Evolutionary conservation across 1,139 yeast genomes (phyloP).

Genomic region (Trichomonascaceae sp.): DNA sequence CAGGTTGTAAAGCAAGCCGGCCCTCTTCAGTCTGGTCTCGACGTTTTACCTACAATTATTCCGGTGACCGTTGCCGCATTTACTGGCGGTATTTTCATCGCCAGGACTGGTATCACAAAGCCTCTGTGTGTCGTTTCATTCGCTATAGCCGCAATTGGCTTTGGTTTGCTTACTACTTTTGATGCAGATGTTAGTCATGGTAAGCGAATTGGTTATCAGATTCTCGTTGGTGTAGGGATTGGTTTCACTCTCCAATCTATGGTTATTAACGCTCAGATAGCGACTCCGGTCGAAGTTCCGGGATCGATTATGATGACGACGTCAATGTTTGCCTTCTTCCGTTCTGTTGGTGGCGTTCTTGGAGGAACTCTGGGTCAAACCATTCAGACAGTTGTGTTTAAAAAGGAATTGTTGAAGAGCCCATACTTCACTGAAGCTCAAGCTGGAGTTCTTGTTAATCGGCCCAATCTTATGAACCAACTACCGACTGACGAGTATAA

Average conservation of each 20-base stretch:
- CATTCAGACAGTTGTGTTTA: conserved; percentile 35
- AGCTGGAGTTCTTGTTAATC: conserved; percentile 14
- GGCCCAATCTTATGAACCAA: conserved; percentile 18
- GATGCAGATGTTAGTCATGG: conserved; percentile 35
- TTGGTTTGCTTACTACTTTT: conserved; percentile 44
- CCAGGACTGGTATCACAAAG: conserved; percentile 44
- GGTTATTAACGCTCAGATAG: conserved; percentile 44
- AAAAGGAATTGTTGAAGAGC: conserved; percentile 2
- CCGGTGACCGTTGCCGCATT: conserved; percentile 47
- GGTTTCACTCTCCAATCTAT: conserved; percentile 51
- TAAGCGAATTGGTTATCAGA: conserved; percentile 45
- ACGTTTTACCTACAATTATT: conserved; percentile 49
- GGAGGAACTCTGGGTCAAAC: conserved; percentile 46
- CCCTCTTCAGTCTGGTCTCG: conserved; percentile 55
- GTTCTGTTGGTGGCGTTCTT: conserved; percentile 46
- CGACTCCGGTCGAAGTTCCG: conserved; percentile 43
- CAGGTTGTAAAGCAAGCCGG: conserved; percentile 45
- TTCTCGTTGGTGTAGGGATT: conserved; percentile 48
- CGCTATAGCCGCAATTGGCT: conserved; percentile 43
- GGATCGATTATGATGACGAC: conserved; percentile 49
- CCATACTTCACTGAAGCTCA: conserved; percentile 5
- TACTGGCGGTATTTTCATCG: conserved; percentile 42
- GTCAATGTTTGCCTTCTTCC: conserved; percentile 42
- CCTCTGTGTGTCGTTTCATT: conserved; percentile 42
- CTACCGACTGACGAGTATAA: conserved; percentile 15